Evolutionary conservation across 176 grass and related monocot species (phyloP).

Genomic region (Avena insularis): DNA sequence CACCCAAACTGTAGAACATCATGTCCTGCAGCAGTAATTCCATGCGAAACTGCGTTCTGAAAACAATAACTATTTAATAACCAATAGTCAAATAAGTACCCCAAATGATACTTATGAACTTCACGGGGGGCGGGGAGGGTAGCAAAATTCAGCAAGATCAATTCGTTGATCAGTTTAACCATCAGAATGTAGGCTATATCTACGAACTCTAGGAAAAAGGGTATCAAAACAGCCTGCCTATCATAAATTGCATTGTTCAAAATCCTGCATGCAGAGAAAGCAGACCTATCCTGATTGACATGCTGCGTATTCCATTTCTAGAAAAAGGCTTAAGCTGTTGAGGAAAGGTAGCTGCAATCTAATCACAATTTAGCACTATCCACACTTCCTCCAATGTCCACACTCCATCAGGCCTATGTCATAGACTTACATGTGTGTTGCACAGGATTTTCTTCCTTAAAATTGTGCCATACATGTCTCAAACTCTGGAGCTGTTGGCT

Average conservation of each 20-base stretch:
- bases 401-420: conserved; percentile 1
- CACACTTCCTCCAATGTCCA: neutral
- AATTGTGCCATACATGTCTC: neutral
- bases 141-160: neutral
- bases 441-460: neutral
- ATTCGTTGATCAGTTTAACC: neutral
- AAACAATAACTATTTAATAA: conserved; percentile 37
- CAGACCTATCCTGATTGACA: neutral
- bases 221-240: conserved; percentile 11
- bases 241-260: neutral
- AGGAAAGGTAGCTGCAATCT: conserved; percentile 9
- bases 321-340: conserved; percentile 5
- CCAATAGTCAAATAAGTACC: conserved; percentile 19
- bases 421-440: neutral
- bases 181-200: conserved; percentile 9
- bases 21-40: conserved; percentile 69
- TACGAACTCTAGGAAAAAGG: conserved; percentile 13
- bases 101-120: conserved; percentile 9
- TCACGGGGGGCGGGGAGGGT: neutral
- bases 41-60: conserved; percentile 83
- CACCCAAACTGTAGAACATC: conserved; percentile 94
- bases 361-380: conserved; percentile 3
- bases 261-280: conserved; percentile 9
- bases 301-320: neutral
- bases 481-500: conserved; percentile 6